Evolutionary conservation across 208 protist species (phyloP).

Genomic region (Crithidia sp.): DNA sequence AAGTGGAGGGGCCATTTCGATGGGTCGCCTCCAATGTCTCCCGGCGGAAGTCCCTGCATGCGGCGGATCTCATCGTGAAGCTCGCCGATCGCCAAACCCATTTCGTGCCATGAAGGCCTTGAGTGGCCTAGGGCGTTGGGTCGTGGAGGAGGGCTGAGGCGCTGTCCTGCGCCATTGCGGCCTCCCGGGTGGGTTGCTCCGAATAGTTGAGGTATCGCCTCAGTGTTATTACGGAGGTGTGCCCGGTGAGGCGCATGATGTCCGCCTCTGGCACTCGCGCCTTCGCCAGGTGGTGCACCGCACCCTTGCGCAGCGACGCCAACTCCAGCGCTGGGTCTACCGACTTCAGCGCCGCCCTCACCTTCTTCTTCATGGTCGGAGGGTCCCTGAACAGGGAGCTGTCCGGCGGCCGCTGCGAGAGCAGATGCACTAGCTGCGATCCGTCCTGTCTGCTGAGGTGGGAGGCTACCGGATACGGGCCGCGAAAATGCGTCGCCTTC

Average conservation of each 20-base stretch:
- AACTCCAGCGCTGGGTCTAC: background rate
- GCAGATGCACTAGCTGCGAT: background rate
- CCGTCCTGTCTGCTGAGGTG: background rate
- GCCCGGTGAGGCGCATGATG: constrained; percentile 14
- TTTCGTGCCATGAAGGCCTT: background rate
- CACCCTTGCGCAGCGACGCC: constrained; percentile 14
- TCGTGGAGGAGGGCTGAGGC: constrained; percentile 9
- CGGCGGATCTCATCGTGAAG: constrained; percentile 9
- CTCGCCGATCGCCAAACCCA: background rate
- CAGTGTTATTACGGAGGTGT: constrained; percentile 8
- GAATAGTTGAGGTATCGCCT: constrained; percentile 18
- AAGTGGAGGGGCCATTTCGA: background rate
- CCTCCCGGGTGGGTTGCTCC: constrained; percentile 17
- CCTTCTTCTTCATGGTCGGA: background rate
- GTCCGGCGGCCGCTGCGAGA: background rate
- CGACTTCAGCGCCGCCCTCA: constrained; percentile 1
- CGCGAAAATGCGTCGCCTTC: constrained; percentile 1
- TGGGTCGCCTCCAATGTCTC: background rate
- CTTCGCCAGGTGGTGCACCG: constrained; percentile 9
- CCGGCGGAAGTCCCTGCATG: background rate
- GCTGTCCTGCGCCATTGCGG: constrained; percentile 15
- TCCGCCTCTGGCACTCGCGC: background rate
- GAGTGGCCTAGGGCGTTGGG: constrained; percentile 1
- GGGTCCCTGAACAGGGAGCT: background rate
- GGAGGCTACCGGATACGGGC: background rate